Conservation (phyloP, 768 basidiomycete genomes). For the Suillus occidentalis region DNA sequence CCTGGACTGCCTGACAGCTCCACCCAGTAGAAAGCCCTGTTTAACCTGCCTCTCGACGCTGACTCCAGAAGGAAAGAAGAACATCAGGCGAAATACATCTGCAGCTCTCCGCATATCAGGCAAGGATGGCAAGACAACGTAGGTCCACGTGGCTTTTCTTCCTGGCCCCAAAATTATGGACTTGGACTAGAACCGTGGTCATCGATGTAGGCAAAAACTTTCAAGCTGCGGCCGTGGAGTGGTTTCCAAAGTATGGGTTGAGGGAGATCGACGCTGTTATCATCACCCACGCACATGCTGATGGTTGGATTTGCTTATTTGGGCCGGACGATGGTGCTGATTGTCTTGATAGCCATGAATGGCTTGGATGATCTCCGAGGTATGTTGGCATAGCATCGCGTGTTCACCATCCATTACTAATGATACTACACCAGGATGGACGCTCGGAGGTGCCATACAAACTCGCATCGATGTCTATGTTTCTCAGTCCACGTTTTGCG, state of each 20-base stretch:
- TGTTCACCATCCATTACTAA: slow-evolving; percentile 9
- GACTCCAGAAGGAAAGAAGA: slow-evolving; percentile 73
- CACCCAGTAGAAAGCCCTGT: slow-evolving; percentile 52
- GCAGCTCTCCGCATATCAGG: slow-evolving; percentile 55
- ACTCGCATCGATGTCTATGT: slow-evolving; percentile 73
- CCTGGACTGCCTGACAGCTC: slow-evolving; percentile 72
- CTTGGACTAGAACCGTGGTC: slow-evolving; percentile 59
- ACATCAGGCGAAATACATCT: slow-evolving; percentile 82
- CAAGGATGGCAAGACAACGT: slow-evolving; percentile 48
- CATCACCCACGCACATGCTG: slow-evolving; percentile 87
- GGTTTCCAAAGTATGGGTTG: slow-evolving; percentile 73
- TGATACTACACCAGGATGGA: slow-evolving; percentile 60
- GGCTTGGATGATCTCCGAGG: slow-evolving; percentile 89
- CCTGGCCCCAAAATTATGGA: background rate
- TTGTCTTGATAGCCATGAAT: slow-evolving; percentile 62
- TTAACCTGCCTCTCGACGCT: slow-evolving; percentile 68
- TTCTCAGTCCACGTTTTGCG: slow-evolving; percentile 61
- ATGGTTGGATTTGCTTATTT: slow-evolving; percentile 43
- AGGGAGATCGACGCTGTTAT: slow-evolving; percentile 73
- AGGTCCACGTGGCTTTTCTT: slow-evolving; percentile 27
- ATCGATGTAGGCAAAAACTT: slow-evolving; percentile 89
- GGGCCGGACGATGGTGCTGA: slow-evolving; percentile 4
- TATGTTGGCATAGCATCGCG: slow-evolving; percentile 19
- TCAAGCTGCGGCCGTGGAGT: slow-evolving; percentile 51
- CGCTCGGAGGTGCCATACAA: slow-evolving; percentile 63